Conservation (phyloP, 73 alveolate genomes). For the Uronychia binucleata region DNA sequence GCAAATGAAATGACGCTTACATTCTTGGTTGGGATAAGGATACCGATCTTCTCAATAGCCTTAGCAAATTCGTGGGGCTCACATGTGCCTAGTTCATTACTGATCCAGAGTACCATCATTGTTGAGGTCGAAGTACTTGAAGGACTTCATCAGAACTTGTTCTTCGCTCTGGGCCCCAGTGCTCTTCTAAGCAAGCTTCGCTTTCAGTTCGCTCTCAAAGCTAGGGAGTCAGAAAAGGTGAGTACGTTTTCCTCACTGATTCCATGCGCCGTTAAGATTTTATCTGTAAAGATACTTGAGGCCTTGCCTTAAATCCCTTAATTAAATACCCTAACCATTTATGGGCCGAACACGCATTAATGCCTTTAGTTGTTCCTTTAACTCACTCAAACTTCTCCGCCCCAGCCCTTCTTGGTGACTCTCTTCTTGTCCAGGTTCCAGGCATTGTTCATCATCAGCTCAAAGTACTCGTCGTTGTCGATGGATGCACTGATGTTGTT, state of each 20-base stretch:
- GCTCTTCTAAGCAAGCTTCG: conserved; percentile 79
- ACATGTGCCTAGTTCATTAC: conserved; percentile 53
- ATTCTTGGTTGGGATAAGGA: conserved; percentile 32
- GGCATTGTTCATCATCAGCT: conserved; percentile 79
- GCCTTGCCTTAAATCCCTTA: background rate
- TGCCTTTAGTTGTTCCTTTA: background rate
- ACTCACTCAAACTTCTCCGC: conserved; percentile 29
- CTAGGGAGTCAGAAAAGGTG: background rate
- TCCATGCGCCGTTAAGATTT: background rate
- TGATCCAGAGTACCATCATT: conserved; percentile 23
- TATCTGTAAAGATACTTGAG: background rate
- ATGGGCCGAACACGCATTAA: background rate
- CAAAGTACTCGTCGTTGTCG: conserved; percentile 86
- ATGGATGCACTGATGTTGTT: conserved; percentile 67
- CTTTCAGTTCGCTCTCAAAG: conserved; percentile 80
- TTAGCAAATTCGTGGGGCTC: conserved; percentile 82
- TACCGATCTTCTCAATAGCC: conserved; percentile 91
- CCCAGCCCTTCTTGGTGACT: conserved; percentile 43
- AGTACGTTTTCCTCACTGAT: background rate
- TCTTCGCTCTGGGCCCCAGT: conserved; percentile 82
- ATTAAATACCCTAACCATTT: background rate
- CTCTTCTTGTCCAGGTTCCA: conserved; percentile 67
- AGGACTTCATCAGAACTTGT: conserved; percentile 81
- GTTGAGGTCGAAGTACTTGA: conserved; percentile 93
- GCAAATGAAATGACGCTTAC: background rate